Conservation (phyloP, 495 filamentous ascomycete species). For the Penicillium robsamsonii region DNA sequence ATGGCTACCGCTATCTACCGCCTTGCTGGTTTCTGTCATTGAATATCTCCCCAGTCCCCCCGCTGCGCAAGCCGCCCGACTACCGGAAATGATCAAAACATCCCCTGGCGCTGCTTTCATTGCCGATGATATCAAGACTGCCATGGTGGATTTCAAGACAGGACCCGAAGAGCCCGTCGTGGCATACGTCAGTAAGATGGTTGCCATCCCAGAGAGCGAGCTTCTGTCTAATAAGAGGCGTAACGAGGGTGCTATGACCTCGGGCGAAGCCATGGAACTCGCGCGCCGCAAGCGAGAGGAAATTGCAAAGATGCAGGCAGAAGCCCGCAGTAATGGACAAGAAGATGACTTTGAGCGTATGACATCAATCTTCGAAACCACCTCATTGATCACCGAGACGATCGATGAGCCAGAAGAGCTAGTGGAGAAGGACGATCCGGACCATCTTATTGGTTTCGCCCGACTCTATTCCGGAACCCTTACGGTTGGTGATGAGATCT, state of each 20-base stretch:
- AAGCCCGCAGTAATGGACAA: constrained; percentile 43
- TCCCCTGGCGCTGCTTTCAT: constrained; percentile 76
- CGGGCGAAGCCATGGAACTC: constrained; percentile 85
- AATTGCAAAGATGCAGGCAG: constrained; percentile 71
- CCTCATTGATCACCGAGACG: constrained; percentile 47
- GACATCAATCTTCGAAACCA: constrained; percentile 53
- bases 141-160: constrained; percentile 78
- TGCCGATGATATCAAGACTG: constrained; percentile 63
- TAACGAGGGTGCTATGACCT: constrained; percentile 62
- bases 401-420: constrained; percentile 34
- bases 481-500: constrained; percentile 84
- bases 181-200: constrained; percentile 98
- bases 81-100: constrained; percentile 74
- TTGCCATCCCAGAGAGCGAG: constrained; percentile 88
- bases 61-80: constrained; percentile 74
- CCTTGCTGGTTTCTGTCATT: constrained; percentile 85
- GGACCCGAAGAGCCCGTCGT: constrained; percentile 71
- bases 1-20: constrained; percentile 93
- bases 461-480: constrained; percentile 89
- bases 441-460: constrained; percentile 93
- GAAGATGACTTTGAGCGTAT: constrained; percentile 43
- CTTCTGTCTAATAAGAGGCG: constrained; percentile 73
- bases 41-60: constrained; percentile 88
- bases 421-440: constrained; percentile 61
- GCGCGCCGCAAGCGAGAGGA: constrained; percentile 87